Evolutionary conservation across 305 asterid genomes (phyloP).

Genomic region (Solanum hybrid): DNA sequence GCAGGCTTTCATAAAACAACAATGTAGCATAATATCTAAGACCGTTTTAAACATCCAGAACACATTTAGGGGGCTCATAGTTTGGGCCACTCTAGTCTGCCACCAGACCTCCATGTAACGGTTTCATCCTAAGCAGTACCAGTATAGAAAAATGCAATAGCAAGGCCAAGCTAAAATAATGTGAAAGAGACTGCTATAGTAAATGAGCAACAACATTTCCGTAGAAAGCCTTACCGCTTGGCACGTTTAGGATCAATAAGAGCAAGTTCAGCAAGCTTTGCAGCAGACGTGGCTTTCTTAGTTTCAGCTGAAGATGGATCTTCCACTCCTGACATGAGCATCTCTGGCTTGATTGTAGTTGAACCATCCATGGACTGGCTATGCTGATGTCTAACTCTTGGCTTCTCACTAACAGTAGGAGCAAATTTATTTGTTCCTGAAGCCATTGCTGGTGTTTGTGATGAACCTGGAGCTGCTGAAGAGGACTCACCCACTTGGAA

Average conservation of each 20-base stretch:
- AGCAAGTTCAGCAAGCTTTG: slow-evolving; percentile 98
- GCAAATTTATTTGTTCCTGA: slow-evolving; percentile 28
- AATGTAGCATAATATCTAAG: background rate
- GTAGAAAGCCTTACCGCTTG: slow-evolving; percentile 48
- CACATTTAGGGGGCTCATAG: background rate
- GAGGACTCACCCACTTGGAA: slow-evolving; percentile 66
- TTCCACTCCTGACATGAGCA: slow-evolving; percentile 70
- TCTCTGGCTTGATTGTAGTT: slow-evolving; percentile 71
- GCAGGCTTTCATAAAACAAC: background rate
- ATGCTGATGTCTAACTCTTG: slow-evolving; percentile 87
- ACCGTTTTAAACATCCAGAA: background rate
- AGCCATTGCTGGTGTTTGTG: slow-evolving; percentile 29
- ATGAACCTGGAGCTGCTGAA: slow-evolving; percentile 34
- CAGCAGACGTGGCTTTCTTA: slow-evolving; percentile 88
- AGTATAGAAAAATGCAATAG: background rate
- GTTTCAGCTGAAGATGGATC: slow-evolving; percentile 61
- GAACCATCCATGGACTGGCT: slow-evolving; percentile 99
- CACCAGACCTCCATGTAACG: background rate
- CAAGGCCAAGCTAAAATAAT: background rate
- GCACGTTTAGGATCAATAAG: slow-evolving; percentile 97
- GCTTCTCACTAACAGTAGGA: slow-evolving; percentile 40
- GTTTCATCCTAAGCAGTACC: background rate
- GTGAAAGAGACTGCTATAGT: background rate
- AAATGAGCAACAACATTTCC: background rate
- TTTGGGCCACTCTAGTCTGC: background rate